phyloP scores from a whole-genome alignment of 257 asterid species.

The Knoxia roxburghii region DNA sequence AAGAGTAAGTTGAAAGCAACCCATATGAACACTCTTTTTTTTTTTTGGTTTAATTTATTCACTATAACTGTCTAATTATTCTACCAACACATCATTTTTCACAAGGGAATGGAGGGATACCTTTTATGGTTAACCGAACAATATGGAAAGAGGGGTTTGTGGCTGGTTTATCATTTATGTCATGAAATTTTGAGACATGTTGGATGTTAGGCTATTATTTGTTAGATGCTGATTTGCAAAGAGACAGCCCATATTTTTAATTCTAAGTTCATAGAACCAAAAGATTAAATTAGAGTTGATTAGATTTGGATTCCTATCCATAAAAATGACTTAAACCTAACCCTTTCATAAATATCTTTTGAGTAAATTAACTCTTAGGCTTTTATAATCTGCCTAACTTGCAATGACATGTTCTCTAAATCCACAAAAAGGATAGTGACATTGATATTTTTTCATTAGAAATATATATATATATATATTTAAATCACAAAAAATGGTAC shows the following conservation, averaged over 20 bases:
- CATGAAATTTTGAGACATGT: constrained; percentile 15
- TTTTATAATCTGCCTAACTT: constrained; percentile 8
- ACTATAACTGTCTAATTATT: too few relatives aligned
- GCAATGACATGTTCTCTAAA: background rate
- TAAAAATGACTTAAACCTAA: constrained; percentile 17
- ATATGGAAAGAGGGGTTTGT: too few relatives aligned
- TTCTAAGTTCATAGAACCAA: constrained; percentile 6
- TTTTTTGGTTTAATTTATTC: too few relatives aligned
- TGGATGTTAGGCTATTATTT: constrained; percentile 7
- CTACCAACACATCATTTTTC: too few relatives aligned
- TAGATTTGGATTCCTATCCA: background rate
- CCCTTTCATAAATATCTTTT: background rate
- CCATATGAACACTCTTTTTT: too few relatives aligned
- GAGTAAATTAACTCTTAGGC: background rate
- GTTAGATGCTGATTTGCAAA: constrained; percentile 7
- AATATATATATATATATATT: background rate
- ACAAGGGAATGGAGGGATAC: too few relatives aligned
- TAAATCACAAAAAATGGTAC: background rate
- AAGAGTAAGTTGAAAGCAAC: too few relatives aligned
- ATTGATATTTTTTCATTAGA: background rate
- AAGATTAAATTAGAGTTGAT: background rate
- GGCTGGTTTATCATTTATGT: constrained; percentile 4
- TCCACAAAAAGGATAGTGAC: background rate
- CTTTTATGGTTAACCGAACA: too few relatives aligned
- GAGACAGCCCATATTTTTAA: background rate